Evolutionary conservation across 768 basidiomycete genomes (phyloP).

Genomic region (Xerocomellus amylosporus): DNA sequence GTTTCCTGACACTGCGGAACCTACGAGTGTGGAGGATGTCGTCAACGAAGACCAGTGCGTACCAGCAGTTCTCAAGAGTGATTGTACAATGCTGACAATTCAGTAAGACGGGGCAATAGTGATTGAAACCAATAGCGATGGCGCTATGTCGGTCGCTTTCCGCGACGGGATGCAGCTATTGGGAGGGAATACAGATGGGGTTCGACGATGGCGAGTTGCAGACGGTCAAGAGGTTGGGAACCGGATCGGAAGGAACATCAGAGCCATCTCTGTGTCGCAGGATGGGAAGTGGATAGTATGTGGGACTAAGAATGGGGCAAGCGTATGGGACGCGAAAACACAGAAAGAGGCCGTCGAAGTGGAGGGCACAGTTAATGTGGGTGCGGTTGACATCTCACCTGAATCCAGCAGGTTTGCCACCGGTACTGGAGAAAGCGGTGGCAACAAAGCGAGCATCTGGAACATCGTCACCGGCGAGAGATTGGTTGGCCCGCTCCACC

Average conservation of each 20-base stretch:
- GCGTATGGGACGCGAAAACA: not conserved
- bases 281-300: not conserved
- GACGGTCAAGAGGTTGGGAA: not conserved
- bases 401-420: not conserved
- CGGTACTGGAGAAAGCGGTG: too few species aligned
- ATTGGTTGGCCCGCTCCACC: too few species aligned
- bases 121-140: not conserved
- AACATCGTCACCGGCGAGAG: too few species aligned
- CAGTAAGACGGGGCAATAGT: not conserved
- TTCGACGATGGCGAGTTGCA: not conserved
- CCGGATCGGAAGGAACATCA: accelerated
- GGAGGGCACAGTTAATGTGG: not conserved
- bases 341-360: not conserved
- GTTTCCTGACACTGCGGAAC: not conserved
- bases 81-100: not conserved
- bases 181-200: not conserved
- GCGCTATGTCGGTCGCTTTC: not conserved
- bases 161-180: not conserved
- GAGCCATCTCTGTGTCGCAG: not conserved
- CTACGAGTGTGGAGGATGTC: not conserved
- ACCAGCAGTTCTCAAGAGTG: not conserved
- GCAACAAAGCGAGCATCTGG: too few species aligned
- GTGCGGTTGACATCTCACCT: not conserved
- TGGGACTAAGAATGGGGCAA: not conserved
- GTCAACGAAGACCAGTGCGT: not conserved